Evolutionary conservation across 2,329 filamentous ascomycete species (phyloP).

Genomic region (Pseudophaeomoniella oleicola): DNA sequence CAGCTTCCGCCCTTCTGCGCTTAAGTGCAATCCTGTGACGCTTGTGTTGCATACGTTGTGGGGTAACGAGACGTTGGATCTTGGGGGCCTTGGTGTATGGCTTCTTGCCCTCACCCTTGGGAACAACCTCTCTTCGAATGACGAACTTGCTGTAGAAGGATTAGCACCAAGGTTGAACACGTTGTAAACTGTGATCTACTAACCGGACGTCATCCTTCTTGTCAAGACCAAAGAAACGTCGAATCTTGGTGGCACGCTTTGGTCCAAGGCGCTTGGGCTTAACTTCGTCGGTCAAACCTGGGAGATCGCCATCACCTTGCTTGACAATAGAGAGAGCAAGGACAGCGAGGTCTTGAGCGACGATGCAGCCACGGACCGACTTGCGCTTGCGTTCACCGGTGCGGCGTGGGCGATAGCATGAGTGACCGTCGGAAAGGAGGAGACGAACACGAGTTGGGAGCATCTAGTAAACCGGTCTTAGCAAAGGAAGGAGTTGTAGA

Average conservation of each 20-base stretch:
- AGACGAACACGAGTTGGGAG: slow-evolving; percentile 97
- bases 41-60: slow-evolving; percentile 99
- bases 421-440: slow-evolving; percentile 90
- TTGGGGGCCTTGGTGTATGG: slow-evolving; percentile 99
- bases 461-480: slow-evolving; percentile 35
- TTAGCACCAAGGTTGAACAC: slow-evolving; percentile 23
- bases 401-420: slow-evolving; percentile 97
- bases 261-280: slow-evolving; percentile 98
- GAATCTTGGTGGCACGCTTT: slow-evolving; percentile 99
- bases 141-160: slow-evolving; percentile 87
- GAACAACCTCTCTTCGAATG: slow-evolving; percentile 94
- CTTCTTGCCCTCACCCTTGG: slow-evolving; percentile 94
- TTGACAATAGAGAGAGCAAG: slow-evolving; percentile 92
- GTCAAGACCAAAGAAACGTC: slow-evolving; percentile 98
- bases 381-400: slow-evolving; percentile 99
- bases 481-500: slow-evolving; percentile 4
- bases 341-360: slow-evolving; percentile 87
- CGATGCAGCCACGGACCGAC: slow-evolving; percentile 97
- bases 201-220: slow-evolving; percentile 99
- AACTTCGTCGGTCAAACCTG: slow-evolving; percentile 92
- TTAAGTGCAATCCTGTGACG: slow-evolving; percentile 95
- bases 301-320: slow-evolving; percentile 89
- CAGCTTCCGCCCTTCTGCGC: slow-evolving; percentile 90
- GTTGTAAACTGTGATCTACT: slow-evolving; percentile 22
- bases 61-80: slow-evolving; percentile 99